Conservation (phyloP, 129 eudicot genomes). For the Logfia minima region DNA sequence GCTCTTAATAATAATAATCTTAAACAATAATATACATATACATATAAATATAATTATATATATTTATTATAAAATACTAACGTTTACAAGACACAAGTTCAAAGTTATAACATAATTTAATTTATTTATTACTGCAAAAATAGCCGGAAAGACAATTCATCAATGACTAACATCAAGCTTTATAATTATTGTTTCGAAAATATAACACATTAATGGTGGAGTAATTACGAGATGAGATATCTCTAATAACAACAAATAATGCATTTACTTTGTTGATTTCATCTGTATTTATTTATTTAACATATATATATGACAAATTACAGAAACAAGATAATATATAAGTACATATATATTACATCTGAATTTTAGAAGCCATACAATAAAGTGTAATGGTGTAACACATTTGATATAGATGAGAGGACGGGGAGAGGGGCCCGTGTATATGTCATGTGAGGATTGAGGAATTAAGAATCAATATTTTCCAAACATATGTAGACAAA, state of each 20-base stretch:
- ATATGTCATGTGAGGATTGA: too few species aligned
- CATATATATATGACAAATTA: too few species aligned
- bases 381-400: background rate
- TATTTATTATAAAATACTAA: too few species aligned
- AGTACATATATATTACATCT: background rate
- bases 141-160: background rate
- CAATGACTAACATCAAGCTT: background rate
- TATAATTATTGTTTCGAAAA: too few species aligned
- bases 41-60: too few species aligned
- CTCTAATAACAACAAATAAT: background rate
- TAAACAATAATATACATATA: too few species aligned
- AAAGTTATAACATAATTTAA: background rate
- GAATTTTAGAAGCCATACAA: background rate
- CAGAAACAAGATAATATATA: too few species aligned
- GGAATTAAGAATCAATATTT: conserved; percentile 20
- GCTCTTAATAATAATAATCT: too few species aligned
- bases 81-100: too few species aligned
- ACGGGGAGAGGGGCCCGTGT: conserved; percentile 24
- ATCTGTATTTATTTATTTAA: too few species aligned
- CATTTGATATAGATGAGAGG: background rate
- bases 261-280: background rate
- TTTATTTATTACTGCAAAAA: too few species aligned
- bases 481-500: conserved; percentile 33
- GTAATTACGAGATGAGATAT: background rate
- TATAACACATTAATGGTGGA: background rate